Conservation (phyloP, 176 grass and related monocot genomes). For the Urochloa ruziziensis region DNA sequence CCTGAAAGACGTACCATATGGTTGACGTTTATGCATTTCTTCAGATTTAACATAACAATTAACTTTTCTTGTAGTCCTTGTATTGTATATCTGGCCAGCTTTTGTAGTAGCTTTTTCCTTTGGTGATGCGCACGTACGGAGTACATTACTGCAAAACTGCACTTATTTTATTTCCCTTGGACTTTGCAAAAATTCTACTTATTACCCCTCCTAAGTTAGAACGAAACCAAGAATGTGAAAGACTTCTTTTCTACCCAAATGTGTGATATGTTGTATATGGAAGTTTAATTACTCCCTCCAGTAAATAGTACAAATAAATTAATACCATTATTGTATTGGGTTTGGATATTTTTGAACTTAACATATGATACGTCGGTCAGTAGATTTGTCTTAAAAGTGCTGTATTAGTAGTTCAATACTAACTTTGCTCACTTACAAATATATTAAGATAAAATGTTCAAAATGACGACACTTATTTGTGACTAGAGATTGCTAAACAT, state of each 20-base stretch:
- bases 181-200: neutral
- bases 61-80: neutral
- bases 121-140: neutral
- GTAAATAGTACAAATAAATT: neutral
- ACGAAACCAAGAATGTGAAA: neutral
- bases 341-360: neutral
- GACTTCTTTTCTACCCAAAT: neutral
- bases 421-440: no score
- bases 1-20: neutral
- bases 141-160: neutral
- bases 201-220: neutral
- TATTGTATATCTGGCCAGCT: neutral
- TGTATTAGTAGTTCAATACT: no score
- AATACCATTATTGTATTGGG: neutral
- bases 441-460: no score
- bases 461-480: no score
- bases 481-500: no score
- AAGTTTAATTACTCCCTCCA: neutral
- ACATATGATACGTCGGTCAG: neutral
- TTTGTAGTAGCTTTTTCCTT: neutral
- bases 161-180: neutral
- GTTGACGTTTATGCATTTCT: neutral
- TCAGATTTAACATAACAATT: neutral
- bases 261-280: neutral
- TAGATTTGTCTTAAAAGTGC: no score